Base-by-base conservation (phyloP, 768 basidiomycete genomes). In the Rubroboletus pulcherrimus region DNA sequence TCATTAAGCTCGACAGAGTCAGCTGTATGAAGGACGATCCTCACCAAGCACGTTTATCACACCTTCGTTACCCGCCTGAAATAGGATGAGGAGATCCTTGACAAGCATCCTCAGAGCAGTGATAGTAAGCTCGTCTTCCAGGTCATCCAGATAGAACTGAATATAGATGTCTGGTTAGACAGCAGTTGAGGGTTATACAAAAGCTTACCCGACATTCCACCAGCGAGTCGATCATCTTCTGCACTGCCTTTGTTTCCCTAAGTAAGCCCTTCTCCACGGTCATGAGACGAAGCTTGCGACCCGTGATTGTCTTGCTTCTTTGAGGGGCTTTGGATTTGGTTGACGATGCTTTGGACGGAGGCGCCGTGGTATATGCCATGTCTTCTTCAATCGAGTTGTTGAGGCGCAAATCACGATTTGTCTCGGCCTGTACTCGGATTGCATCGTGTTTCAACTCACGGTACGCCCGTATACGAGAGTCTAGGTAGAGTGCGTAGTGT, bases 41-140 rank as follows among this genome's bases (percentile, higher is more conserved):
- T 74, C 73, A 81, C 85, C 94, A 43, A 90, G 75, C 35, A 89
- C 83, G 63, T 89, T 90, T 65, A 87, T 86, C 17, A 89, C 92
- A 39, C 95, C 97, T 67, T 99, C 97, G 63, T 99, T 99, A 40
- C 93, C 89, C 2, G 93, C 93, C 68, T 97, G 94, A 69, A 98
- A 98, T 17, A 98, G 78, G 52, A 98, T 91, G 50, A 98, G 81
- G 3, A 98, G 81, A 69, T 99, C 97, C 68, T 98, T 98, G 62
- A 97, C 91, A 30, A 98, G 80, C 89, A 99, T 92, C 41, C 91
- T 81, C 49, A 98, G 77, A 3, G 96, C 92, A 4, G 87, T 84
- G 49, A 91, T 87, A 1, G 87, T 91, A 39, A 98, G 80, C 65
- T 96, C 91, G 66, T 98, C 95, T 62, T 95, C 88, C 15, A 98